Base-by-base conservation (phyloP, 495 filamentous ascomycete genomes). In the Lasiosphaeriaceae sp. region DNA sequence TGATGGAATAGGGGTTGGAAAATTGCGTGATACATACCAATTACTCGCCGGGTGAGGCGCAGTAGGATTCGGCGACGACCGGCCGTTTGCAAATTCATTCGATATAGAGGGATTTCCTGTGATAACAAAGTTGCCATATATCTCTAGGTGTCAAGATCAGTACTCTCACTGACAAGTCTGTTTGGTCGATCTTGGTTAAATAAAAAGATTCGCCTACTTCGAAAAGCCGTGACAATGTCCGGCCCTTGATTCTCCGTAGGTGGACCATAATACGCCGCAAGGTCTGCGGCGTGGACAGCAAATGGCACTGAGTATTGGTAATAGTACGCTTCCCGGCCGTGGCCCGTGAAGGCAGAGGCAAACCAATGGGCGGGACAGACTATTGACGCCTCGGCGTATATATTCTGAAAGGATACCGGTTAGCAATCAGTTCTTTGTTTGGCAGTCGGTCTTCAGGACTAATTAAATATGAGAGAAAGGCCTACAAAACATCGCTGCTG, bases 281-380 rank as follows among this genome's bases (percentile, higher is more conserved):
- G 45, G 50, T 85, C 82, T 11, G 67, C 61, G 34, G 72, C 77
- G 61, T 85, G 81, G 12, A 71, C 65, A 14, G 78, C 76, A 31
- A 76, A 72, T 0, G 78, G 74, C 0, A 80, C 75, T 11, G 74
- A 78, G 66, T 79, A 84, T 57, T 84, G 75, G 55, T 83, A 83
- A 47, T 80, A 76, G 69, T 74, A 83, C 17, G 67, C 68, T 34
- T 65, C 49, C 24, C 67, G 64, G 44, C 55, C 47, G 3, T 62
- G 54, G 47, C 50, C 21, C n/a, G 70, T 60, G 62, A 77, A 83
- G 1, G 80, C 81, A 35, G 77, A 71, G 20, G 75, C 79, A 35
- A 85, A 69, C 80, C 77, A 85, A 60, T 83, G 77, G 6, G 74
- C 68, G 0, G 79, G 77, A 55, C 82, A 85, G 59, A 77, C 67